Conservation (phyloP, 805 yeast species). For the Wickerhamomyces kurtzmanii region DNA sequence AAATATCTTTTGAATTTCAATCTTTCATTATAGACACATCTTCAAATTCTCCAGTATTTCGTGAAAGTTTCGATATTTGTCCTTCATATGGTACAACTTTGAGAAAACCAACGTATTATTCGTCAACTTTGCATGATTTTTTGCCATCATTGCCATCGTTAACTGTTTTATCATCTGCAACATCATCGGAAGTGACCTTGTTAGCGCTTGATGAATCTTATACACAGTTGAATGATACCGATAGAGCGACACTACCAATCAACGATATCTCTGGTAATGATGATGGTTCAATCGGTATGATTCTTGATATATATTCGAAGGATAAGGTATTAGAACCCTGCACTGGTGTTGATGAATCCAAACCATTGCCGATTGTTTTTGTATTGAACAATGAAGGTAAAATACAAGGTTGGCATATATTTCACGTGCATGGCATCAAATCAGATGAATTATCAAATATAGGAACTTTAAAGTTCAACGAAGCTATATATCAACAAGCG, state of each 20-base stretch:
- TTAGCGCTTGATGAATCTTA: slow-evolving; percentile 27
- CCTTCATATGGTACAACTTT: slow-evolving; percentile 43
- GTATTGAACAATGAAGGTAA: slow-evolving; percentile 54
- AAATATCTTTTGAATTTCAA: slow-evolving; percentile 14
- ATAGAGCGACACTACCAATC: slow-evolving; percentile 67
- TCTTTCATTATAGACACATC: slow-evolving; percentile 11
- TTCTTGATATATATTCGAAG: slow-evolving; percentile 43
- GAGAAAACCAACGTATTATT: slow-evolving; percentile 37
- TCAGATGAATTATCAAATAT: too few relatives aligned
- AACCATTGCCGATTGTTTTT: slow-evolving; percentile 58
- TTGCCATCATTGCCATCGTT: slow-evolving; percentile 20
- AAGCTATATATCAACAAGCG: too few relatives aligned
- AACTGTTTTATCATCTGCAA: slow-evolving; percentile 45
- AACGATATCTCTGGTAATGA: slow-evolving; percentile 58
- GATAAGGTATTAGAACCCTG: slow-evolving; percentile 42
- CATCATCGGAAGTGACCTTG: slow-evolving; percentile 54
- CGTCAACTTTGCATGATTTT: slow-evolving; percentile 30
- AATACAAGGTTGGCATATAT: slow-evolving; percentile 55
- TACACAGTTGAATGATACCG: slow-evolving; percentile 54
- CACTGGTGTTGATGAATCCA: slow-evolving; percentile 44
- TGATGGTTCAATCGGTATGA: slow-evolving; percentile 62
- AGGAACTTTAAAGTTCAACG: too few relatives aligned
- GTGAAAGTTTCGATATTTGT: slow-evolving; percentile 31
- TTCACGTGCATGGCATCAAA: slow-evolving; percentile 42
- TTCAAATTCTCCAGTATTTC: slow-evolving; percentile 9